Conservation (phyloP, 1,139 yeast species). For the Arxiozyma slooffiae region DNA sequence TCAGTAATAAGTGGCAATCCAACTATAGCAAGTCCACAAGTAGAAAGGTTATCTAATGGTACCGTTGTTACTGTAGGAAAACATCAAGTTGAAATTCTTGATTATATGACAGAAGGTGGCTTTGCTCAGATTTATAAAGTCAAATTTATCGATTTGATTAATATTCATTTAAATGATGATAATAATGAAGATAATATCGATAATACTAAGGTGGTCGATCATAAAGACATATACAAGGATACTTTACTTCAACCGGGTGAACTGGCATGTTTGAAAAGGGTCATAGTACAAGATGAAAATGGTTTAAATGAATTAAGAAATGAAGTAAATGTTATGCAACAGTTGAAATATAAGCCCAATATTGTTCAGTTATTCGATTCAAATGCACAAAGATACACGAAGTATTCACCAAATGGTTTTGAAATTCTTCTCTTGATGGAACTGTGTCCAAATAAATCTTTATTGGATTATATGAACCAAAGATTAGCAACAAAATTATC, state of each 20-base stretch:
- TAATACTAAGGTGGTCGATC: slow-evolving; percentile 1
- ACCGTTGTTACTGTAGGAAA: slow-evolving; percentile 56
- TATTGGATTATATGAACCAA: slow-evolving; percentile 92
- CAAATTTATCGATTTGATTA: slow-evolving; percentile 24
- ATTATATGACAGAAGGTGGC: slow-evolving; percentile 62
- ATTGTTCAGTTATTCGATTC: slow-evolving; percentile 89
- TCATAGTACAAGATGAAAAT: slow-evolving; percentile 62
- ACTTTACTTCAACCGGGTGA: slow-evolving; percentile 26
- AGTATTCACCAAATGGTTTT: slow-evolving; percentile 35
- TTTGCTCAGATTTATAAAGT: slow-evolving; percentile 73
- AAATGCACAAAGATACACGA: slow-evolving; percentile 49
- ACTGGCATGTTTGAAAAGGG: slow-evolving; percentile 64
- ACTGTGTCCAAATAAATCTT: slow-evolving; percentile 74
- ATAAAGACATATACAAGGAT: background rate
- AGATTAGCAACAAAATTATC: slow-evolving; percentile 69
- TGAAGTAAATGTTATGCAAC: slow-evolving; percentile 80
- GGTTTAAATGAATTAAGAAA: slow-evolving; percentile 59
- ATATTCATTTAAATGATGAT: slow-evolving; percentile 12
- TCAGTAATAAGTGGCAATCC: slow-evolving; percentile 2
- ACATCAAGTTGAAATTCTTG: slow-evolving; percentile 46
- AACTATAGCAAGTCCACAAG: slow-evolving; percentile 1
- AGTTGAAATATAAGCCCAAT: slow-evolving; percentile 64
- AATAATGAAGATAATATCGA: slow-evolving; percentile 8
- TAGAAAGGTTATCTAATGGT: slow-evolving; percentile 33
- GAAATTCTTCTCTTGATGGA: slow-evolving; percentile 93